Percentiles rank a stretch among this genome's conserved stretches.
phyloP scores from a whole-genome alignment of 331 rosid genomes.

The Malus hybrid region DNA sequence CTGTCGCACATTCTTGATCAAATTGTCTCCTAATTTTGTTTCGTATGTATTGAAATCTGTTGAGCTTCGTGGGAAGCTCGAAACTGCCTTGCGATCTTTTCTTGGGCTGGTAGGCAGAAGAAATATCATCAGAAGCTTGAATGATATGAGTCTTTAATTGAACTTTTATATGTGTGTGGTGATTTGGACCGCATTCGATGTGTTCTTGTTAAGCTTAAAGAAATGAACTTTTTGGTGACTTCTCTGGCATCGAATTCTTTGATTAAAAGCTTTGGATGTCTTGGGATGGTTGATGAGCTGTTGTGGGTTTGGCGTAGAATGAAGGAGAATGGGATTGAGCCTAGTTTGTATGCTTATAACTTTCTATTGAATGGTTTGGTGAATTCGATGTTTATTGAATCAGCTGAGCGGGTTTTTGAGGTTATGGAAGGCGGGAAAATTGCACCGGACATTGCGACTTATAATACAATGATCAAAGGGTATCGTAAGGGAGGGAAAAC shows the following conservation, averaged over 20 bases:
- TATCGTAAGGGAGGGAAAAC: slow-evolving; percentile 58
- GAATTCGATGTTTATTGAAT: slow-evolving; percentile 47
- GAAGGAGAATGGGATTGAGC: slow-evolving; percentile 59
- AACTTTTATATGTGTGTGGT: slow-evolving; percentile 23
- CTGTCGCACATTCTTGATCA: slow-evolving; percentile 47
- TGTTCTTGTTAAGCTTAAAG: slow-evolving; percentile 30
- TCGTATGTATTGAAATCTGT: slow-evolving; percentile 40
- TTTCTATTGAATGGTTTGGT: slow-evolving; percentile 71
- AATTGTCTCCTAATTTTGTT: slow-evolving; percentile 63
- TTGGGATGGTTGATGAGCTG: slow-evolving; percentile 68
- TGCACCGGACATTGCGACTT: slow-evolving; percentile 15
- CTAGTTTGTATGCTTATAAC: slow-evolving; percentile 45
- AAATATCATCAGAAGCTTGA: slow-evolving; percentile 52
- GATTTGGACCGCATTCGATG: slow-evolving; percentile 19
- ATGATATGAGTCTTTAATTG: slow-evolving; percentile 58
- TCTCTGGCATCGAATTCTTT: slow-evolving; percentile 46
- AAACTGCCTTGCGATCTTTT: slow-evolving; percentile 45
- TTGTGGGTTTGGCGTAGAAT: slow-evolving; percentile 78
- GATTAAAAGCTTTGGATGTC: slow-evolving; percentile 47
- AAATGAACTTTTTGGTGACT: slow-evolving; percentile 36
- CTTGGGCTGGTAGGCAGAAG: slow-evolving; percentile 56
- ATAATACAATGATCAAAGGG: slow-evolving; percentile 72
- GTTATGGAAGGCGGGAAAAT: slow-evolving; percentile 51
- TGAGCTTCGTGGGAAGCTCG: slow-evolving; percentile 32
- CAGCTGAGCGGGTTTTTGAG: slow-evolving; percentile 64